Evolutionary conservation across 1,139 yeast species (phyloP).

Genomic region (Taphrina betulina): DNA sequence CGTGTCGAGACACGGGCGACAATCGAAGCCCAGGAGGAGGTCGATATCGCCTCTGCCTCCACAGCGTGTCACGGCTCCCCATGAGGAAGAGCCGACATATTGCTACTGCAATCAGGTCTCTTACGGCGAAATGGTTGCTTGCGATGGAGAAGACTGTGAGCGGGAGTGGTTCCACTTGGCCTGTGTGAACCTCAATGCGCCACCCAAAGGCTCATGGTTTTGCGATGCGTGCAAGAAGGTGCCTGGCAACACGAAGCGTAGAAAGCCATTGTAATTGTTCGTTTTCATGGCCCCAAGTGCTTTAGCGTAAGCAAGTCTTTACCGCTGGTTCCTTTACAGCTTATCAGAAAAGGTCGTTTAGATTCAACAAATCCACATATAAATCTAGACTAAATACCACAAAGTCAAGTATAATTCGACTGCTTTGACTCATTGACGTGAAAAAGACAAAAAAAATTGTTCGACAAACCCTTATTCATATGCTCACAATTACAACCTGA

Average conservation of each 20-base stretch:
- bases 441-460: too few species aligned
- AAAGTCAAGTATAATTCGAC: not conserved
- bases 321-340: too few species aligned
- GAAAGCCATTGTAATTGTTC: not conserved
- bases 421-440: too few species aligned
- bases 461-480: too few species aligned
- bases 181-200: constrained; percentile 83
- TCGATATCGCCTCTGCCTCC: constrained; percentile 19
- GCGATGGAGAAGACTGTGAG: constrained; percentile 91
- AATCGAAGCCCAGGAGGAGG: constrained; percentile 26
- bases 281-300: too few species aligned
- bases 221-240: constrained; percentile 74
- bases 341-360: too few species aligned
- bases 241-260: constrained; percentile 14
- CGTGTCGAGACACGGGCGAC: constrained; percentile 28
- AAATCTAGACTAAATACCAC: not conserved
- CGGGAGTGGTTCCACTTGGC: constrained; percentile 98
- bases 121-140: constrained; percentile 98
- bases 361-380: too few species aligned
- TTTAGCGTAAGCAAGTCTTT: too few species aligned
- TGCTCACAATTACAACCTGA: too few species aligned
- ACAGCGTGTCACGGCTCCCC: constrained; percentile 5
- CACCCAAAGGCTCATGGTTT: constrained; percentile 96
- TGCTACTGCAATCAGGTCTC: constrained; percentile 96
- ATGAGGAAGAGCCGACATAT: constrained; percentile 67